Conservation (phyloP, 768 basidiomycete species). For the Omphalotus guepiniiformis region DNA sequence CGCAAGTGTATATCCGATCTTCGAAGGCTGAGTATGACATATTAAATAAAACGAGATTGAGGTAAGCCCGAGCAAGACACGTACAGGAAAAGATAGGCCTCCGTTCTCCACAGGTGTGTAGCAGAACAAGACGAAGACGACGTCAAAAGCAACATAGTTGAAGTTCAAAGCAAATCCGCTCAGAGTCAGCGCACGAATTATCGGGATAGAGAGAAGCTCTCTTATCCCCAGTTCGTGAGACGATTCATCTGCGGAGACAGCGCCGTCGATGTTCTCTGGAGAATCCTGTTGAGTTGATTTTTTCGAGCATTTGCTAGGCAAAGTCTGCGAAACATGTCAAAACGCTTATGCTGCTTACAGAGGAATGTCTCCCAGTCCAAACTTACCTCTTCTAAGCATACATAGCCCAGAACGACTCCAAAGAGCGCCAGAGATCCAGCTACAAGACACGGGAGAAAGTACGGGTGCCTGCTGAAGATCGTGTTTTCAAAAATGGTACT, state of each 20-base stretch:
- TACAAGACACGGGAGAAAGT: conserved; percentile 58
- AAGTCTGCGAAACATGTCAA: conserved; percentile 31
- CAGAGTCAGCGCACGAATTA: conserved; percentile 46
- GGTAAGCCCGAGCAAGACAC: conserved; percentile 21
- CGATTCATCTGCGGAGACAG: no score
- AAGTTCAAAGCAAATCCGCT: conserved; percentile 54
- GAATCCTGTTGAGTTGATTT: no score
- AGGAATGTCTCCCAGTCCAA: no score
- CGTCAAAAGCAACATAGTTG: conserved; percentile 55
- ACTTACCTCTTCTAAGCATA: conserved; percentile 54
- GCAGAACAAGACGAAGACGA: conserved; percentile 67
- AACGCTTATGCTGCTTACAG: neutral
- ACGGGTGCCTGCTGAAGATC: conserved; percentile 49
- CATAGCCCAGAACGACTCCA: conserved; percentile 38
- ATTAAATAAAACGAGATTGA: no score
- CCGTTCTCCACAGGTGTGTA: conserved; percentile 56
- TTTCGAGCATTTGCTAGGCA: conserved; percentile 47
- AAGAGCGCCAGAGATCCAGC: conserved; percentile 37
- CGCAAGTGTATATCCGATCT: conserved; percentile 54
- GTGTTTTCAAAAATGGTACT: conserved; percentile 31
- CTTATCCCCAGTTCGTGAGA: conserved; percentile 17
- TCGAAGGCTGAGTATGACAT: conserved; percentile 22
- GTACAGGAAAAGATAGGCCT: conserved; percentile 56
- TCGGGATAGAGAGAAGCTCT: conserved; percentile 45
- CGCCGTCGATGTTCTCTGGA: no score